Evolutionary conservation across 257 asterid genomes (phyloP), one percentile per base, ranked within the genome.

Genomic region (Nicotiana obtusifolia): DNA sequence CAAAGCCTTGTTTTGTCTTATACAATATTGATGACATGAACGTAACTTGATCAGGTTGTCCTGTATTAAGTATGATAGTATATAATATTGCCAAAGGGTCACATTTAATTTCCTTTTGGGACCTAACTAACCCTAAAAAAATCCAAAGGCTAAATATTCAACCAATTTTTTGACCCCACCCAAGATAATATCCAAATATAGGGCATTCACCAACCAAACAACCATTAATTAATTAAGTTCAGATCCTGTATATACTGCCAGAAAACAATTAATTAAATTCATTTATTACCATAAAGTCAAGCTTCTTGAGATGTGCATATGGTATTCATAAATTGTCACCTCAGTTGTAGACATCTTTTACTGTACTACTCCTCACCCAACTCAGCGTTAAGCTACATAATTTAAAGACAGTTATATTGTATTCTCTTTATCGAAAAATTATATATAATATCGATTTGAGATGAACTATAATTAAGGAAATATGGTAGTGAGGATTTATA

Each of bases 91-190:
- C 14, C 33, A 41, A 41, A 7, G 54, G n/a, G 77, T 41, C 57
- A 41, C 57, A 41, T 69, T 69, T 11, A 37, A 10, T 68, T 69
- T 10, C 77, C 1, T 20, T 31, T 11, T 69, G 33, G 44, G 20
- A 69, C 76, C 75, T 35, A 79, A 61, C 76, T 59, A 79, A 61
- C 76, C 62, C 76, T 35, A 41, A 31, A 16, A 79, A 60, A 19
- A 76, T 79, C 44, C 60, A 62, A 62, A 61, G 76, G 82, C 60
- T 61, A 64, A 30, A 62, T 79, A n/a, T 79, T 64, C 60, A 62
- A 79, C 62, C 13, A 61, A 41, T 79, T 2, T 33, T 66, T 79
- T 15, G 68, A 49, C 41, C 22, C 76, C 9, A 61, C 37, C 5
- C 31, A 52, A 19, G 0, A 67, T 35, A 2, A 67, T 33, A 67